Percentiles rank a stretch among this genome's conserved stretches.
Evolutionary conservation across 768 basidiomycete genomes (phyloP).

Genomic region (Gymnopilus junonius): DNA sequence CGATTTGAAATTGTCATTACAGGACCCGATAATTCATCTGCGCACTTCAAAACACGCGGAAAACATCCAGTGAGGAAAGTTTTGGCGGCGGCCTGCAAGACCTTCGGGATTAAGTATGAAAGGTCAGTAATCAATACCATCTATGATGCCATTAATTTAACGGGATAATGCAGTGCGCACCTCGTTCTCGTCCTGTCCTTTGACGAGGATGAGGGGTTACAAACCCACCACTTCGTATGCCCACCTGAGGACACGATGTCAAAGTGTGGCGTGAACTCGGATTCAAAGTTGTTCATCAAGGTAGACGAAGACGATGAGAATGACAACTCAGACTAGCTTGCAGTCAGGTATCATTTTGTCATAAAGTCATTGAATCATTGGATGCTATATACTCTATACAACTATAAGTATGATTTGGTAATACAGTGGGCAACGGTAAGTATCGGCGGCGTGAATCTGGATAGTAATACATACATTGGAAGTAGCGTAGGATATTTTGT

Average conservation of each 20-base stretch:
- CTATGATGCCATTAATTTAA: neutral
- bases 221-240: slow-evolving; percentile 21
- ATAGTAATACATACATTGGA: neutral
- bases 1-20: slow-evolving; percentile 34
- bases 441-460: neutral
- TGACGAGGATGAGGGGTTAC: slow-evolving; percentile 11
- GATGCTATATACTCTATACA: neutral
- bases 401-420: neutral
- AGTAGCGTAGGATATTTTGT: neutral
- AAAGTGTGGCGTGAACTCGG: slow-evolving; percentile 19
- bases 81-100: slow-evolving; percentile 42
- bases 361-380: no score
- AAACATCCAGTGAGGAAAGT: slow-evolving; percentile 45
- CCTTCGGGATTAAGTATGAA: slow-evolving; percentile 37
- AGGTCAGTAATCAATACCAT: slow-evolving; percentile 24
- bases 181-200: slow-evolving; percentile 15
- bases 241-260: slow-evolving; percentile 28
- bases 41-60: slow-evolving; percentile 47
- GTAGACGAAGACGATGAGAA: slow-evolving; percentile 3
- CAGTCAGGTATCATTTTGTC: neutral
- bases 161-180: slow-evolving; percentile 15
- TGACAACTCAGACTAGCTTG: slow-evolving; percentile 1
- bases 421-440: neutral
- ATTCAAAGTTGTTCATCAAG: slow-evolving; percentile 19
- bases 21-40: slow-evolving; percentile 23